Conservation (phyloP, 148 eudicot species). For the Chenopodium berlandieri region DNA sequence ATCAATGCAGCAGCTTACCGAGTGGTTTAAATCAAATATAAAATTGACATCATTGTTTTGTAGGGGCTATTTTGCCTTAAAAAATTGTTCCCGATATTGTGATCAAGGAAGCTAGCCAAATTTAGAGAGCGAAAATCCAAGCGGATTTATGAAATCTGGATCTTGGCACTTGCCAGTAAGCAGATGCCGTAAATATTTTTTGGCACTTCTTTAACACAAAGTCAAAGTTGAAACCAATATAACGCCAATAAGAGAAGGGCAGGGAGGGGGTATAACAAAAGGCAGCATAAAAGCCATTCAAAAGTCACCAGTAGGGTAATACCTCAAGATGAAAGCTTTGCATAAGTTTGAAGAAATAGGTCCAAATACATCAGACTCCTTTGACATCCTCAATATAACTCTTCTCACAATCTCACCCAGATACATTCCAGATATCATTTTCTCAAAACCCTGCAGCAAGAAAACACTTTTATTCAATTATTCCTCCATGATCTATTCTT, state of each 20-base stretch:
- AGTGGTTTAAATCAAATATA: background rate
- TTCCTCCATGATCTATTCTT: background rate
- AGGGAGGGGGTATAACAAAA: background rate
- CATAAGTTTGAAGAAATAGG: conserved; percentile 46
- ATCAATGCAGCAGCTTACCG: background rate
- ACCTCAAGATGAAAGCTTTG: conserved; percentile 70
- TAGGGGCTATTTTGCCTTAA: too few relatives aligned
- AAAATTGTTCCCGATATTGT: too few relatives aligned
- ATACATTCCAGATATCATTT: conserved; percentile 98
- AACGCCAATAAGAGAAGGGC: background rate
- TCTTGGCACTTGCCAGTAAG: background rate
- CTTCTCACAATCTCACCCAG: conserved; percentile 87
- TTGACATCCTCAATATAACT: conserved; percentile 70
- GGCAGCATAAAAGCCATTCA: background rate
- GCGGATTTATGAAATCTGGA: background rate
- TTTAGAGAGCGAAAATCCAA: background rate
- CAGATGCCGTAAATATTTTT: background rate
- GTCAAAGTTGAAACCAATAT: background rate
- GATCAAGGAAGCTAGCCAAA: background rate
- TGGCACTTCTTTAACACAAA: background rate
- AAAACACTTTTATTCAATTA: background rate
- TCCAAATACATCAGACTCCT: conserved; percentile 75
- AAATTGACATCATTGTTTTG: too few relatives aligned
- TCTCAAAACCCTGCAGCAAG: conserved; percentile 82
- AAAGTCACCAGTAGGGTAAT: conserved; percentile 2